Evolutionary conservation across 106 monocot species (phyloP).

Genomic region (Hemerocallis citrina): DNA sequence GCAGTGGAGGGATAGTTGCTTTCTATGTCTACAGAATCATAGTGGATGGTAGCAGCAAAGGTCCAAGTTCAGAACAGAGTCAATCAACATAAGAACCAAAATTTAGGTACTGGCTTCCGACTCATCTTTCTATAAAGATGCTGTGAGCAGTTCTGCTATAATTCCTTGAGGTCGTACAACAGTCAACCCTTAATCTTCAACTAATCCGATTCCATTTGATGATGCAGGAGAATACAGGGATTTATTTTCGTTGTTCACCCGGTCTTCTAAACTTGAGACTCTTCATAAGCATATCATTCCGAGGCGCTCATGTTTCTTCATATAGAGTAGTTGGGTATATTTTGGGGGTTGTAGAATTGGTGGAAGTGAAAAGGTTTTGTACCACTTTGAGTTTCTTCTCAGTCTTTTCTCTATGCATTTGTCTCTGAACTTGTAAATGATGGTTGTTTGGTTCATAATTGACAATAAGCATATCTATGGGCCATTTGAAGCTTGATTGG

Average conservation of each 20-base stretch:
- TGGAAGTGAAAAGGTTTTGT: too few relatives aligned
- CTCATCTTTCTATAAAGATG: not conserved
- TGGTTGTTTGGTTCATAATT: too few relatives aligned
- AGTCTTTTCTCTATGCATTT: too few relatives aligned
- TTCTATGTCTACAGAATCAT: slow-evolving; percentile 30
- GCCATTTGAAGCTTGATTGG: too few relatives aligned
- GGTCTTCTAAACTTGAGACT: not conserved
- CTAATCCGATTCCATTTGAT: not conserved
- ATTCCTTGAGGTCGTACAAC: not conserved
- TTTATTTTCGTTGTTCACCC: not conserved
- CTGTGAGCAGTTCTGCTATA: not conserved
- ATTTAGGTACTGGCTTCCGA: not conserved
- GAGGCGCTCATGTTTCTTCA: not conserved
- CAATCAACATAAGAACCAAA: slow-evolving; percentile 11
- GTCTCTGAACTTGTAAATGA: too few relatives aligned
- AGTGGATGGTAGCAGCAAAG: slow-evolving; percentile 8
- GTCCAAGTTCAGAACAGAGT: slow-evolving; percentile 4
- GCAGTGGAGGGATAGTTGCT: slow-evolving; percentile 35
- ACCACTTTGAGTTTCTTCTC: too few relatives aligned
- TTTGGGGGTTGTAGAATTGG: not conserved
- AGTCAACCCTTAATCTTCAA: too few relatives aligned
- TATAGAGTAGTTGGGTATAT: not conserved
- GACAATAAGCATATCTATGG: too few relatives aligned
- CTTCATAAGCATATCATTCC: not conserved
- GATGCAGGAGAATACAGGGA: not conserved